A percentile compares a stretch with the other conserved stretches of the same genome.
These are phyloP conservation scores for Gnaphalium uliginosum DNA, from an alignment of 129 eudicot species.

Conservation along the genomic window DNA sequence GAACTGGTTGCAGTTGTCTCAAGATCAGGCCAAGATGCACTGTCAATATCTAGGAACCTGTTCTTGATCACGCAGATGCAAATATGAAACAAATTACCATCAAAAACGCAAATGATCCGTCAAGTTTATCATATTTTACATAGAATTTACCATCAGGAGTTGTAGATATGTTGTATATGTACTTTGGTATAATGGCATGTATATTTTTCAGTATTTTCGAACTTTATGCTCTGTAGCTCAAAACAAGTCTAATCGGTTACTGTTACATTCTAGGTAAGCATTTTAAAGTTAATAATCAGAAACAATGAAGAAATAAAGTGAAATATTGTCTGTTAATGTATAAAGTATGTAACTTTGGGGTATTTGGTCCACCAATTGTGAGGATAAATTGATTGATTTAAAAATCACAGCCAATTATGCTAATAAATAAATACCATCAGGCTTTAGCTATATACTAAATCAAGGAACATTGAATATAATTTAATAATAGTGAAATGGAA, in stretches of 20 bases:
- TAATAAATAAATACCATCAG: too few relatives aligned
- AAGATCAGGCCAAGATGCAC: slow-evolving; percentile 72
- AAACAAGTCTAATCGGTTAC: background rate
- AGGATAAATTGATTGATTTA: background rate
- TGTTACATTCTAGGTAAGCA: background rate
- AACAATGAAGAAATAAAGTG: too few relatives aligned
- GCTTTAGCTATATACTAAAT: too few relatives aligned
- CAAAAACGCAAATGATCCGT: background rate
- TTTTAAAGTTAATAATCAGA: background rate
- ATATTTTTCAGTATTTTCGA: background rate
- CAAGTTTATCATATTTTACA: background rate
- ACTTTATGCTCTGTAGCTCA: background rate
- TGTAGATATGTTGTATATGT: background rate
- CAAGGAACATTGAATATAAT: background rate
- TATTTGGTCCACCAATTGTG: background rate
- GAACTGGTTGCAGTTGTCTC: slow-evolving; percentile 73
- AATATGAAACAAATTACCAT: slow-evolving; percentile 13
- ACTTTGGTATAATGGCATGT: too few relatives aligned
- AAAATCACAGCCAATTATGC: background rate
- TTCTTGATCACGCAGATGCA: slow-evolving; percentile 18
- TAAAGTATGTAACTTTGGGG: background rate
- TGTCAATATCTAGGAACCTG: slow-evolving; percentile 76
- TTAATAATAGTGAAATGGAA: background rate
- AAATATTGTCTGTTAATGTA: background rate
- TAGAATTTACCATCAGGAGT: slow-evolving; percentile 1